These are phyloP conservation scores for Colletotrichum agaves DNA, from an alignment of 2,329 filamentous ascomycete genomes.

Conservation along the genomic window DNA sequence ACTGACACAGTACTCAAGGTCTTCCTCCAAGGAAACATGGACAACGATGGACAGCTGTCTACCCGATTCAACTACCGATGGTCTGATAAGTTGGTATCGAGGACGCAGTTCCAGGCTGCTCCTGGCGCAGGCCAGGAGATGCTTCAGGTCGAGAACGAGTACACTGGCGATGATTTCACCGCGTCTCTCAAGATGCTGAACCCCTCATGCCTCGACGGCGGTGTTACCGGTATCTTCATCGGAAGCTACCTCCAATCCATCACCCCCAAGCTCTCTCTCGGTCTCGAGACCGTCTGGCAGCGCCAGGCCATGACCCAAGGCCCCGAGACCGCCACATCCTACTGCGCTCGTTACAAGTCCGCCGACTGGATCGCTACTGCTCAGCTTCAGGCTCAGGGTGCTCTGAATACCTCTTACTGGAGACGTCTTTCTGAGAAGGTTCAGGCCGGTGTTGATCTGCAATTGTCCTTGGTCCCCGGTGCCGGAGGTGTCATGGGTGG, in stretches of 20 bases:
- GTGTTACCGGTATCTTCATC: slow-evolving; percentile 93
- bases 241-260: slow-evolving; percentile 95
- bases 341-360: slow-evolving; percentile 91
- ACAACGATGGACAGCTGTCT: slow-evolving; percentile 89
- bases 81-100: slow-evolving; percentile 82
- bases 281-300: slow-evolving; percentile 94
- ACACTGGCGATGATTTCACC: slow-evolving; percentile 91
- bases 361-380: slow-evolving; percentile 92
- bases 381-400: slow-evolving; percentile 85
- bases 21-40: slow-evolving; percentile 94
- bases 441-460: slow-evolving; percentile 95
- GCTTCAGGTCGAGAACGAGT: slow-evolving; percentile 95
- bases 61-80: slow-evolving; percentile 95
- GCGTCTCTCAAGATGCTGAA: slow-evolving; percentile 94
- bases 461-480: slow-evolving; percentile 80
- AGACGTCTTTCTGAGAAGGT: slow-evolving; percentile 91
- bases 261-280: slow-evolving; percentile 86
- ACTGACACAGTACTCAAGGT: slow-evolving; percentile 65
- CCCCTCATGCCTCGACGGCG: slow-evolving; percentile 92
- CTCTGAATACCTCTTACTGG: slow-evolving; percentile 94
- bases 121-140: slow-evolving; percentile 83
- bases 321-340: slow-evolving; percentile 91
- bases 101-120: slow-evolving; percentile 87
- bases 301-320: slow-evolving; percentile 83
- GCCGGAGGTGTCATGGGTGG: slow-evolving; percentile 79